These are phyloP conservation scores for Dactylonectria estremocensis DNA, from an alignment of 2,329 filamentous ascomycete species.

Conservation along the genomic window DNA sequence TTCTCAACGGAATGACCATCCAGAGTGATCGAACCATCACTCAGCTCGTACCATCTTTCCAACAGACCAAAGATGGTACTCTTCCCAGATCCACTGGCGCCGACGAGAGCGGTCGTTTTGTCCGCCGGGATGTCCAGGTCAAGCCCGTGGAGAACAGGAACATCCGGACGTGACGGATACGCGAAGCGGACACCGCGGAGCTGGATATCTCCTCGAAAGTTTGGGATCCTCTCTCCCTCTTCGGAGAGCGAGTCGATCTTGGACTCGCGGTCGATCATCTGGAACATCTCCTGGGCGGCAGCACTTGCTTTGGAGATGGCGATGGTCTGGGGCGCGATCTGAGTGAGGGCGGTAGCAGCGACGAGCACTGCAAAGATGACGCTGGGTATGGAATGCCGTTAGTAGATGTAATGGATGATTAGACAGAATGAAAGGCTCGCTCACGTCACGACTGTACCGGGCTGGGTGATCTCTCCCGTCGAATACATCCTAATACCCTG, in stretches of 20 bases:
- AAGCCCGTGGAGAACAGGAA: constrained; percentile 61
- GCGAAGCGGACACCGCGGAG: constrained; percentile 66
- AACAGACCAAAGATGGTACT: constrained; percentile 71
- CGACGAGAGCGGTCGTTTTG: constrained; percentile 70
- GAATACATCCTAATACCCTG: constrained; percentile 64
- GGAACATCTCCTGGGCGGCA: constrained; percentile 63
- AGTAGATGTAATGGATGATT: not conserved
- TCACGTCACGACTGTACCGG: constrained; percentile 64
- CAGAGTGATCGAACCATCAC: constrained; percentile 60
- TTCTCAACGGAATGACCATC: constrained; percentile 61
- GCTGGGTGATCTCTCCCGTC: constrained; percentile 60
- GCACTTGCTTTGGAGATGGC: constrained; percentile 63
- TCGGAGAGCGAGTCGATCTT: constrained; percentile 60
- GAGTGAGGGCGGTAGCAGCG: constrained; percentile 61
- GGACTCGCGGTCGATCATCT: constrained; percentile 62
- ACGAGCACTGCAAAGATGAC: constrained; percentile 65
- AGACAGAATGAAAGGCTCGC: constrained; percentile 29
- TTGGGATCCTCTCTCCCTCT: constrained; percentile 50
- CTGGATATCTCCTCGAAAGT: constrained; percentile 62
- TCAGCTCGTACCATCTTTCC: constrained; percentile 72
- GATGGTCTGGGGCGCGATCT: constrained; percentile 63
- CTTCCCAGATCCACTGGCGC: constrained; percentile 71
- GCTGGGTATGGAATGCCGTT: constrained; percentile 42
- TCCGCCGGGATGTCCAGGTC: constrained; percentile 61
- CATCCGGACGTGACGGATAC: constrained; percentile 70